Evolutionary conservation across 1,139 yeast genomes (phyloP).

Genomic region (Cylindricascospora bacillispora): DNA sequence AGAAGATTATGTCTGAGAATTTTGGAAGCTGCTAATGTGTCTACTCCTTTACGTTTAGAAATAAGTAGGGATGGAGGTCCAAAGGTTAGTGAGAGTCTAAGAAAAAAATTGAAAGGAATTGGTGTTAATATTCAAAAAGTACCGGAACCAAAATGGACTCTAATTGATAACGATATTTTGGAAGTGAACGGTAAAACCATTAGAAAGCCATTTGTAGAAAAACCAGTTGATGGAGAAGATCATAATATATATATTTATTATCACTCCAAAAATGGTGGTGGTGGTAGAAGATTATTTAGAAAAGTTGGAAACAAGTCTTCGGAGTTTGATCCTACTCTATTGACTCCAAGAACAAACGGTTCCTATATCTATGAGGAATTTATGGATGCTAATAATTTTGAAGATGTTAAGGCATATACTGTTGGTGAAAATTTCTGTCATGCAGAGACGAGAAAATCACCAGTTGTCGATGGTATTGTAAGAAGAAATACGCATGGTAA

Average conservation of each 20-base stretch:
- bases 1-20: slow-evolving; percentile 75
- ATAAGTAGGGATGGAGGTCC: slow-evolving; percentile 98
- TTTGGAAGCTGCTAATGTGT: slow-evolving; percentile 71
- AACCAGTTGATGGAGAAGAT: slow-evolving; percentile 98
- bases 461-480: slow-evolving; percentile 97
- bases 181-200: slow-evolving; percentile 60
- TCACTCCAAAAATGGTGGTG: slow-evolving; percentile 84
- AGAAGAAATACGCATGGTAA: slow-evolving; percentile 96
- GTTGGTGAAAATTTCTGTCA: slow-evolving; percentile 87
- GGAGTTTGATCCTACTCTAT: slow-evolving; percentile 78
- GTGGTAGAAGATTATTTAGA: slow-evolving; percentile 87
- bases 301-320: slow-evolving; percentile 96
- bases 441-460: slow-evolving; percentile 96
- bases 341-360: slow-evolving; percentile 73
- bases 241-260: slow-evolving; percentile 93
- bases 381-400: slow-evolving; percentile 96
- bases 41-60: slow-evolving; percentile 79
- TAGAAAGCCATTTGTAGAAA: slow-evolving; percentile 89
- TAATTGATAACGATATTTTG: slow-evolving; percentile 80
- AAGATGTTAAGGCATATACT: slow-evolving; percentile 97
- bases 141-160: slow-evolving; percentile 69
- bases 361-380: slow-evolving; percentile 87
- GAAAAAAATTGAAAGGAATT: slow-evolving; percentile 40
- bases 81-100: slow-evolving; percentile 53
- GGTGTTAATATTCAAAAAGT: slow-evolving; percentile 43